These are phyloP conservation scores for Cercospora sesami DNA, from an alignment of 2,329 filamentous ascomycete genomes.

Conservation along the genomic window DNA sequence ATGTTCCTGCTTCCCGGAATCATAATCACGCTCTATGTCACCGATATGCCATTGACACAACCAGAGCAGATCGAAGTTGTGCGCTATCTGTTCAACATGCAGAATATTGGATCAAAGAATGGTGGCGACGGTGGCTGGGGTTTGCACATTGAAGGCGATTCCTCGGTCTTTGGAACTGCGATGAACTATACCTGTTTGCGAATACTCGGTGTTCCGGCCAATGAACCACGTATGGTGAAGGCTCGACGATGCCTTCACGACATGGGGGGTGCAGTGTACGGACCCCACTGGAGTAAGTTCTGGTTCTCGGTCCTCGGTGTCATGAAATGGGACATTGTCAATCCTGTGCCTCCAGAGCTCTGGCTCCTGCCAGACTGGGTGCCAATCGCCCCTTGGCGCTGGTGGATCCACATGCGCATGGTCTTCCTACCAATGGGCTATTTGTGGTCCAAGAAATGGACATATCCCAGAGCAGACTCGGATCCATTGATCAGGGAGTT, in stretches of 20 bases:
- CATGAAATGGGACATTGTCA: constrained; percentile 86
- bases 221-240: constrained; percentile 81
- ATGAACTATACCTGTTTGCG: constrained; percentile 85
- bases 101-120: constrained; percentile 53
- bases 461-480: constrained; percentile 59
- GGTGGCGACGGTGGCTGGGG: constrained; percentile 95
- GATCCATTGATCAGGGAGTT: constrained; percentile 72
- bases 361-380: constrained; percentile 59
- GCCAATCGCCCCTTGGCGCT: constrained; percentile 39
- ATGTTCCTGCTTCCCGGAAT: constrained; percentile 92
- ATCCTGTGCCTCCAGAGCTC: constrained; percentile 87
- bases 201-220: constrained; percentile 76
- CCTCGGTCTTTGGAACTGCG: constrained; percentile 82
- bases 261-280: constrained; percentile 78
- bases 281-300: constrained; percentile 96
- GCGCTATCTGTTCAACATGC: constrained; percentile 84
- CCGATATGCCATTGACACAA: constrained; percentile 79
- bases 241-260: constrained; percentile 79
- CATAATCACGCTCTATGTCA: constrained; percentile 83
- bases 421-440: constrained; percentile 94
- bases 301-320: constrained; percentile 86
- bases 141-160: constrained; percentile 89
- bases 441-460: constrained; percentile 80
- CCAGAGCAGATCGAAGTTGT: constrained; percentile 84
- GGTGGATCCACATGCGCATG: constrained; percentile 87